phyloP scores from a whole-genome alignment of 495 filamentous ascomycete species.

The Lophiotrema nucula region DNA sequence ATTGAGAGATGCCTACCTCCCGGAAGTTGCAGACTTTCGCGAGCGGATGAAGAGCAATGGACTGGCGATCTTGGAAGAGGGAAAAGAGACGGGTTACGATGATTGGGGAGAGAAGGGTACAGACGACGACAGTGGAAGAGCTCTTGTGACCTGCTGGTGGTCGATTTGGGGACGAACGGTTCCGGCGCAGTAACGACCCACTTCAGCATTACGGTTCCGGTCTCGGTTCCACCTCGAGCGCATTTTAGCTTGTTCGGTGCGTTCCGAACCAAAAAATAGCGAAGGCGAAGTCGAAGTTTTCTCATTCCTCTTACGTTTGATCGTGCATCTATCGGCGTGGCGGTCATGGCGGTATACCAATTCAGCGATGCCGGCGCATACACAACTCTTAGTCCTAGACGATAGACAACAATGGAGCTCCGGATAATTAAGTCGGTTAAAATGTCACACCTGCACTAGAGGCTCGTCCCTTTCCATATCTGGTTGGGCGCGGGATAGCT shows the following conservation, averaged over 20 bases:
- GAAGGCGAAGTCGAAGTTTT: conserved; percentile 16
- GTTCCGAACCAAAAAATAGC: no score
- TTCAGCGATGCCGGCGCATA: conserved; percentile 18
- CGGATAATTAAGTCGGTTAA: conserved; percentile 33
- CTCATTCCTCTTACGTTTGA: no score
- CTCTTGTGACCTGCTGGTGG: conserved; percentile 67
- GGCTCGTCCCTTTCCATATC: conserved; percentile 6
- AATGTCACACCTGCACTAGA: conserved; percentile 15
- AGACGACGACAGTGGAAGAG: conserved; percentile 45
- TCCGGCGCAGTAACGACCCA: no score
- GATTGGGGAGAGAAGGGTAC: conserved; percentile 67
- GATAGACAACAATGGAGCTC: conserved; percentile 3
- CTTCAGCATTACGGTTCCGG: no score
- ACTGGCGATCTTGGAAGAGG: conserved; percentile 56
- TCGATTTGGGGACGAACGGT: conserved; percentile 50
- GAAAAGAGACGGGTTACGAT: conserved; percentile 64
- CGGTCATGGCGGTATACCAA: no score
- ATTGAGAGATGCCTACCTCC: conserved; percentile 57
- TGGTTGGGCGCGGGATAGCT: conserved; percentile 17
- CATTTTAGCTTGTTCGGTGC: no score
- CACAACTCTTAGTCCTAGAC: conserved; percentile 9
- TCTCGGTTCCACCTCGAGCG: no score
- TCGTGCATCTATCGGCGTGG: no score
- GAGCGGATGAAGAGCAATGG: conserved; percentile 53
- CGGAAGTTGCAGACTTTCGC: conserved; percentile 55